phyloP scores from a whole-genome alignment of 2,329 filamentous ascomycete genomes.

The Cordyceps fumosorosea region DNA sequence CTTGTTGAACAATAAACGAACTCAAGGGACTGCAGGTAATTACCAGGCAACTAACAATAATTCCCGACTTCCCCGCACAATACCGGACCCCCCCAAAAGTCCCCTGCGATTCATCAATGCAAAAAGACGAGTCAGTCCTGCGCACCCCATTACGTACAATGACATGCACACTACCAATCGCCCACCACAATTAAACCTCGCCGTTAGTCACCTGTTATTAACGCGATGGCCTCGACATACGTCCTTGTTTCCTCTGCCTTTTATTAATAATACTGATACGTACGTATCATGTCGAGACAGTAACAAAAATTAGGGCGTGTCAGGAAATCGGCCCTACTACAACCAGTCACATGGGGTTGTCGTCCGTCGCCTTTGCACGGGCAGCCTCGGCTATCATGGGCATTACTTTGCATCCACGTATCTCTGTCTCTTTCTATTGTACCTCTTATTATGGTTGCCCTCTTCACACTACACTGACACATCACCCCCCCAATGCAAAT shows the following conservation, averaged over 20 bases:
- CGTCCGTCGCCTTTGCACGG: not conserved
- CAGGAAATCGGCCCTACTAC: not conserved
- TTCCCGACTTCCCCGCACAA: not conserved
- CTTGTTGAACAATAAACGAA: not conserved
- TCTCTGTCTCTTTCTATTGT: not conserved
- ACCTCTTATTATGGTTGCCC: too few species aligned
- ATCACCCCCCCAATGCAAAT: not conserved
- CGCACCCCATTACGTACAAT: slow-evolving; percentile 7
- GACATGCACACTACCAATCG: not conserved
- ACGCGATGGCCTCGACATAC: not conserved
- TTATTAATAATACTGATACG: not conserved
- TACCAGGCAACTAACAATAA: not conserved
- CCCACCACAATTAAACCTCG: not conserved
- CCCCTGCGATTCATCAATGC: too few species aligned
- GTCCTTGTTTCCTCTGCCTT: not conserved
- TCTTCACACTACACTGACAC: not conserved
- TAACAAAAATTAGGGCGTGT: not conserved
- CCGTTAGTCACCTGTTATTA: not conserved
- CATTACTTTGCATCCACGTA: not conserved
- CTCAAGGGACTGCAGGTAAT: not conserved
- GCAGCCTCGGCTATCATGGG: not conserved
- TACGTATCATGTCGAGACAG: too few species aligned
- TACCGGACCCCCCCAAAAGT: too few species aligned
- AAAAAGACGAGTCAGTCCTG: not conserved
- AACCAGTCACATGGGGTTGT: too few species aligned